phyloP scores from a whole-genome alignment of 2,329 filamentous ascomycete species.

The Beauveria caledonica region DNA sequence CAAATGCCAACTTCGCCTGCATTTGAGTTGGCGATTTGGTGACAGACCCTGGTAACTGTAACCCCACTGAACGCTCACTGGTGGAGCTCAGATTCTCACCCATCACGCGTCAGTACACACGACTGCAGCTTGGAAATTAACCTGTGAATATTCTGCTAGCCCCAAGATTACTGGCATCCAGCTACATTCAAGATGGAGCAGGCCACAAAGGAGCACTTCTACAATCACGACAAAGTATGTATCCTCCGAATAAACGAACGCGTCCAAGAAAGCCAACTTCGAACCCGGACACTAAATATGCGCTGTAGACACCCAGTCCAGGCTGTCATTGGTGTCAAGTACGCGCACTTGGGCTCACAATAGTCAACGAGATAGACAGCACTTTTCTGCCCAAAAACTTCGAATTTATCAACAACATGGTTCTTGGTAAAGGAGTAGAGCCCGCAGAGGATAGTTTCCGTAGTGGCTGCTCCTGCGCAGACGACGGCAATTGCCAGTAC shows the following conservation, averaged over 20 bases:
- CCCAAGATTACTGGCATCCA: background rate
- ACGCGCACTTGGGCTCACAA: conserved; percentile 41
- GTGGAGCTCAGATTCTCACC: background rate
- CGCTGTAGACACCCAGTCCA: background rate
- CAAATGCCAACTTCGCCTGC: too few relatives aligned
- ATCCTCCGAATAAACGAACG: background rate
- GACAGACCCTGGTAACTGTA: too few relatives aligned
- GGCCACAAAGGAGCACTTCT: conserved; percentile 41
- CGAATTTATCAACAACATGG: conserved; percentile 56
- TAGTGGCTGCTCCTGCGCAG: conserved; percentile 59
- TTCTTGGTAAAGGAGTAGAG: conserved; percentile 52
- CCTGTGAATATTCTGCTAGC: background rate
- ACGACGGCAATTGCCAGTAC: conserved; percentile 59
- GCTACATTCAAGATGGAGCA: conserved; percentile 31
- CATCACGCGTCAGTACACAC: background rate
- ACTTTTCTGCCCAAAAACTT: conserved; percentile 54
- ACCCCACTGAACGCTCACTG: background rate
- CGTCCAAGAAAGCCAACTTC: background rate
- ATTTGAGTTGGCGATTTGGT: too few relatives aligned
- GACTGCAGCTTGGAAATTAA: background rate
- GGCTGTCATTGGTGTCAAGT: conserved; percentile 57
- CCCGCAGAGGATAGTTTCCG: conserved; percentile 54
- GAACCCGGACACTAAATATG: background rate
- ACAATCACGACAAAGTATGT: conserved; percentile 32
- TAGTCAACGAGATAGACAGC: conserved; percentile 56